These are phyloP conservation scores for Cladorrhinum sp. DNA, from an alignment of 2,329 filamentous ascomycete genomes.

Conservation along the genomic window DNA sequence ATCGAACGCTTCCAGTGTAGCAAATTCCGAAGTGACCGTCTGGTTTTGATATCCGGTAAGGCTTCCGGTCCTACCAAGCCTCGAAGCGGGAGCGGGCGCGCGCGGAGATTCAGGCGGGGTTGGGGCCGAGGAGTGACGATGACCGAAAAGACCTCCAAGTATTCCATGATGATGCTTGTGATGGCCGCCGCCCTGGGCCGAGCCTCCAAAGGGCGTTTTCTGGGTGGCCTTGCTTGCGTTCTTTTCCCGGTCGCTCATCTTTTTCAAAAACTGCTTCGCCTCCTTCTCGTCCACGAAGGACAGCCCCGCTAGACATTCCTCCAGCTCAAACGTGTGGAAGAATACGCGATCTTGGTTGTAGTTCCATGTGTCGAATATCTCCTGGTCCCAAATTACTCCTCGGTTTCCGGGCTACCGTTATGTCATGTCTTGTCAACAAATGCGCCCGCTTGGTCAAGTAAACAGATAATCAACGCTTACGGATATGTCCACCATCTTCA, in stretches of 20 bases:
- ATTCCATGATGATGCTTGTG: constrained; percentile 45
- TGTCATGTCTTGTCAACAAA: constrained; percentile 16
- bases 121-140: constrained; percentile 57
- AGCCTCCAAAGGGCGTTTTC: constrained; percentile 69
- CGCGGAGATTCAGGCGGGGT: constrained; percentile 58
- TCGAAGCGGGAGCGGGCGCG: constrained; percentile 35
- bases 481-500: constrained; percentile 96
- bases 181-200: constrained; percentile 35
- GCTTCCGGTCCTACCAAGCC: constrained; percentile 42
- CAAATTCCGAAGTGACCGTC: constrained; percentile 52
- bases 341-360: constrained; percentile 98
- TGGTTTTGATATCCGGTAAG: constrained; percentile 40
- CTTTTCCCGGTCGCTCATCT: constrained; percentile 94
- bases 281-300: constrained; percentile 98
- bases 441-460: constrained; percentile 6
- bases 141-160: constrained; percentile 61
- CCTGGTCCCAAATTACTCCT: constrained; percentile 95
- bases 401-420: constrained; percentile 62
- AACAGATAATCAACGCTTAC: constrained; percentile 49
- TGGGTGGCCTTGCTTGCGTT: constrained; percentile 86
- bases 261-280: constrained; percentile 94
- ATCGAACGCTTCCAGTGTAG: constrained; percentile 61
- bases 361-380: constrained; percentile 90
- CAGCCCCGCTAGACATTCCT: constrained; percentile 83
- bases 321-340: constrained; percentile 95